Base-by-base conservation (phyloP, 1,139 yeast species). In the Saccharomyces hybrid region DNA sequence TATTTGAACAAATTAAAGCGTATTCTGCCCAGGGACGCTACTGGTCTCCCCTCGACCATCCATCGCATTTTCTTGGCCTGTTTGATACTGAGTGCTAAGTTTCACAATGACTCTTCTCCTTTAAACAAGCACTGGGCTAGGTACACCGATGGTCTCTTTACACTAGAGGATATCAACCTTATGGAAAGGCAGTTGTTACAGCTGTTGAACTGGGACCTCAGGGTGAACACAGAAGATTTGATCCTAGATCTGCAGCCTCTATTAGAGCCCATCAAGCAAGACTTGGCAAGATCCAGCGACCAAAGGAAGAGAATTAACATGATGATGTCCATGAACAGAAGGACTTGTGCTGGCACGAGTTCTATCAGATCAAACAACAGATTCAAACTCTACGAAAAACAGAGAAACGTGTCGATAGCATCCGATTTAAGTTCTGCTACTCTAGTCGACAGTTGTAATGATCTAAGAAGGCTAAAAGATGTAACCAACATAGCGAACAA, bases 151-250 rank as follows among this genome's bases (percentile, higher is more conserved):
- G 89, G 88, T 1, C 74, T 85, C 48, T 85, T 86, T 70, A 73
- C 76, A 51, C 72, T 77, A 54, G 82, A 82, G 59, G 95, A 86
- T 67, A 82, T 86, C 61, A 85, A 85, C 69, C 74, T 85, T 56
- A 86, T 86, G 90, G 95, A 86, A 71, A 80, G 89, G 69, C 93
- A 86, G 69, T 73, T 86, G 58, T 73, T 85, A 56, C 82, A 77
- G 64, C 74, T 85, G 55, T 73, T 86, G 64, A 79, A 84, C 70
- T 86, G 91, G 90, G 85, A 86, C 66, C 73, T 85, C 56, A 72
- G 77, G 53, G 81, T 85, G 31, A 69, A 75, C 49, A 79, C 78
- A 61, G 75, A 73, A 20, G 89, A 84, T 58, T 74, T 85, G 68
- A 66, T 75, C 52, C 68, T 65, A 29, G 75, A 74, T 48, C 74